Evolutionary conservation across 2,329 filamentous ascomycete species (phyloP).

Genomic region (Davidsoniella virescens): DNA sequence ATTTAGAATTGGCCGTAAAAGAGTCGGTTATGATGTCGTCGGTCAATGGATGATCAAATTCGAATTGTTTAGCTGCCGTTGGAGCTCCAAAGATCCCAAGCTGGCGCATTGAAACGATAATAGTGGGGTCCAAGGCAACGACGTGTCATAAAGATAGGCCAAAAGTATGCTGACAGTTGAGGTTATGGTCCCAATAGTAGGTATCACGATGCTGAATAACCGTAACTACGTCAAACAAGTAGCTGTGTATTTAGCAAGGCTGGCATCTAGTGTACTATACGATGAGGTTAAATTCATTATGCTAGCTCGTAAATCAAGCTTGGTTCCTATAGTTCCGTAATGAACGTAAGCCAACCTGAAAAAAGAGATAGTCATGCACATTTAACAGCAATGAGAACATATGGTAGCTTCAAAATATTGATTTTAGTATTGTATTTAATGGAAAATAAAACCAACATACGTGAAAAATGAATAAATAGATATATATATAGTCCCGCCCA

Average conservation of each 20-base stretch:
- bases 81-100: neutral
- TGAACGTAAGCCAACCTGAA: no score
- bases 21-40: neutral
- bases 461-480: neutral
- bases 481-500: neutral
- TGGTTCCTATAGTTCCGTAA: no score
- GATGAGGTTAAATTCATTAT: neutral
- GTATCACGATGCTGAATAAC: neutral
- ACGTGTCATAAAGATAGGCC: conserved; percentile 6
- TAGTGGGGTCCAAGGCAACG: conserved; percentile 10
- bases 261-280: neutral
- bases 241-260: neutral
- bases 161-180: neutral
- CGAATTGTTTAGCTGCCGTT: neutral
- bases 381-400: no score
- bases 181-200: no score
- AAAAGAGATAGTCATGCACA: no score
- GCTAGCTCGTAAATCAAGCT: no score
- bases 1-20: no score
- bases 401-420: neutral
- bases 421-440: no score
- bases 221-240: neutral
- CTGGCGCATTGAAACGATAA: neutral
- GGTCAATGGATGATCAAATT: neutral
- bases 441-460: no score